phyloP scores from a whole-genome alignment of 2,329 filamentous ascomycete species.

The Fusarium udum region DNA sequence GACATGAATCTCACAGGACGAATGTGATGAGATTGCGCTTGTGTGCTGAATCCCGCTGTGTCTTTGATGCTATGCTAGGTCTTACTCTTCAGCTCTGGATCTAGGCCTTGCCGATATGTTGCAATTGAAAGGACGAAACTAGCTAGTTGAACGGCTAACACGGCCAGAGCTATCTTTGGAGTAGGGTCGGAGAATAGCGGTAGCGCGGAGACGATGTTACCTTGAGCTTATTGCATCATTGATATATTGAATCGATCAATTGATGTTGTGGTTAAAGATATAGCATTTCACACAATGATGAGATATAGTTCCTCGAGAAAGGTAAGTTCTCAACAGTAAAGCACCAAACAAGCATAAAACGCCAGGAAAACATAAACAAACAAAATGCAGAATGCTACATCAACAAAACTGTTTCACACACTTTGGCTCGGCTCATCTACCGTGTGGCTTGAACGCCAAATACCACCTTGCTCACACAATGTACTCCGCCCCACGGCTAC shows the following conservation, averaged over 20 bases:
- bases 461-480: not conserved
- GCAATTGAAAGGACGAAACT: not conserved
- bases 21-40: not conserved
- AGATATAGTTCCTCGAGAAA: too few relatives aligned
- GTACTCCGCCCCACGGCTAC: constrained; percentile 9
- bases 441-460: constrained; percentile 19
- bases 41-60: not conserved
- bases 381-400: not conserved
- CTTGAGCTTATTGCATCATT: constrained; percentile 7
- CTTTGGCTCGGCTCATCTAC: constrained; percentile 13
- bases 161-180: constrained; percentile 16
- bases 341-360: not conserved
- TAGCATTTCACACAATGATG: not conserved
- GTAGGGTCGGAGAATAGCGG: constrained; percentile 9
- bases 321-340: not conserved
- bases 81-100: not conserved
- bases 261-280: not conserved
- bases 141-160: constrained; percentile 18
- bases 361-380: not conserved
- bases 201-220: constrained; percentile 11
- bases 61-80: constrained; percentile 1
- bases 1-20: constrained; percentile 8
- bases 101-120: constrained; percentile 3
- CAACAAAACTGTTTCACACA: not conserved
- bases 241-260: not conserved